Base-by-base conservation (phyloP, 805 yeast species). In the Yarrowia sp. region DNA sequence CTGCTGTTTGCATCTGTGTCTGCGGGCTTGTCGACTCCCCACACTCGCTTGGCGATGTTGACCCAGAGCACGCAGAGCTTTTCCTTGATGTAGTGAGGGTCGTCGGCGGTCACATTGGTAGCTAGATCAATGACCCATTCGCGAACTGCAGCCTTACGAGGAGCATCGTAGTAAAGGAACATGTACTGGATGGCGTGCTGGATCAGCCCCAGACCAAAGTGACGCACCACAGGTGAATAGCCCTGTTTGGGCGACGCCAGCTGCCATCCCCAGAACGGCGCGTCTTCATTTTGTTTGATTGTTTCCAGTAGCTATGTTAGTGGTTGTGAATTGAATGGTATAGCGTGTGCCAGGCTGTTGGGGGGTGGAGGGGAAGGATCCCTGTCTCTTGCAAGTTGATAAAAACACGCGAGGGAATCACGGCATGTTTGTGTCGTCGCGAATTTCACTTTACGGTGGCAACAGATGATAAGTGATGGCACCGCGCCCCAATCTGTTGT, bases 61-160 rank as follows among this genome's bases (percentile, higher is more conserved):
- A 90, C 97, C 98, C 98, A 92, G 26, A 95, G 76, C 68, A 84
- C 88, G 14, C 98, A 96, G 43, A 92, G 72, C 75, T 95, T 95
- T 73, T 92, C 98, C 71, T 87, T 90, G 65, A 95, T 80, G 71
- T 87, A 96, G 74, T 91, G 93, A 7, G 98, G 97, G 73, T 93
- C 98, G 24, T 77, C 74, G n/a, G 77, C 77, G 6, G 80, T 72
- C 0, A 88, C 83, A 56, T 84, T 82, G 35, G 79, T 79, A 28
- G 92, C 85, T 49, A 95, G 81, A 70, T 92, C 96, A 44, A 90
- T 82, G 40, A 92, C 82, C 97, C 98, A 93, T 64, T 83, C 82
- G 67, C 96, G 83, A 19, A 95, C 82, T 0, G 96, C 87, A 26
- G 83, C 74, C 66, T 84, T 79, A 71, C 86, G 88, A 16, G 83